These are phyloP conservation scores for Chalara sp. DNA, from an alignment of 2,329 filamentous ascomycete species.

Conservation along the genomic window DNA sequence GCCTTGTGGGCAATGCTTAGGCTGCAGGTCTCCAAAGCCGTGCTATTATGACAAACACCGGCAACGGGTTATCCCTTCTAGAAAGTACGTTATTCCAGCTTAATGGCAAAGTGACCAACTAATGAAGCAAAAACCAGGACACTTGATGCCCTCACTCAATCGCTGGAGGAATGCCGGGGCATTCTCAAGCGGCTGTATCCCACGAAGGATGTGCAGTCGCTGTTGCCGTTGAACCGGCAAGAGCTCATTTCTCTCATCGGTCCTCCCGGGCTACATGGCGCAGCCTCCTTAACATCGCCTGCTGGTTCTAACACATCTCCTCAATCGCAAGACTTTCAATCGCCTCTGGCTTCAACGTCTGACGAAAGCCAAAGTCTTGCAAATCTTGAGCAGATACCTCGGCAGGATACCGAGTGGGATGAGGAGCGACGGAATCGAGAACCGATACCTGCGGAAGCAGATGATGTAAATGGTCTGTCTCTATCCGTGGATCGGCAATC, in stretches of 20 bases:
- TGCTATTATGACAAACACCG: constrained; percentile 79
- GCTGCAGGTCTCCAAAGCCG: constrained; percentile 70
- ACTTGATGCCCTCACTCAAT: constrained; percentile 57
- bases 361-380: constrained; percentile 38
- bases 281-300: constrained; percentile 38
- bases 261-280: constrained; percentile 26
- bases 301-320: constrained; percentile 48
- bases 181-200: constrained; percentile 59
- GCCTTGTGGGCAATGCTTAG: constrained; percentile 76
- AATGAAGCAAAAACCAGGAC: constrained; percentile 31
- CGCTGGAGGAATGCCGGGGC: constrained; percentile 57
- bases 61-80: constrained; percentile 68
- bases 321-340: constrained; percentile 40
- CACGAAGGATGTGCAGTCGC: constrained; percentile 43
- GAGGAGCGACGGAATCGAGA: constrained; percentile 52
- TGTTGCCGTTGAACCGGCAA: constrained; percentile 48
- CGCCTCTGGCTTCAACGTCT: constrained; percentile 41
- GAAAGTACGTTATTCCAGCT: constrained; percentile 49
- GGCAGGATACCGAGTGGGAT: constrained; percentile 58
- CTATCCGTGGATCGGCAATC: constrained; percentile 48
- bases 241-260: constrained; percentile 53
- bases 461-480: constrained; percentile 66
- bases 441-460: constrained; percentile 55
- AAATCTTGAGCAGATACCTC: constrained; percentile 62
- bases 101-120: no score